Conservation (phyloP, 2,329 filamentous ascomycete species). For the Aspergillus luchuensis region DNA sequence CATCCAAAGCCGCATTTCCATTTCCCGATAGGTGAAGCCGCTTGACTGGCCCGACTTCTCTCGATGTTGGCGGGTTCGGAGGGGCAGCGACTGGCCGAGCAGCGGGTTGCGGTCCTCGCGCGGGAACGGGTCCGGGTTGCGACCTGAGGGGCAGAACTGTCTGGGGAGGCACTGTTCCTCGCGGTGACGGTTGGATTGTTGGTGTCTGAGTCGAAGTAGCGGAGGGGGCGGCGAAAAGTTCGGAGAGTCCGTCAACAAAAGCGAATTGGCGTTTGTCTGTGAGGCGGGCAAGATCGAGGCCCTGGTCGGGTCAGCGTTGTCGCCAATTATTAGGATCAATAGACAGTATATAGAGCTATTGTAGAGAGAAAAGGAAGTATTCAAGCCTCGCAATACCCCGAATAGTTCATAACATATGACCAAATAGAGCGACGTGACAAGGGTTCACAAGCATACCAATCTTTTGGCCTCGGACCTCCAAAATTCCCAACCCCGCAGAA, state of each 20-base stretch:
- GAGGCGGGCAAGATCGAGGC: slow-evolving; percentile 68
- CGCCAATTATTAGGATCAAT: background rate
- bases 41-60: slow-evolving; percentile 26
- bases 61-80: slow-evolving; percentile 17
- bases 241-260: slow-evolving; percentile 74
- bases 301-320: slow-evolving; percentile 46
- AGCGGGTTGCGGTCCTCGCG: slow-evolving; percentile 22
- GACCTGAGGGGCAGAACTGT: slow-evolving; percentile 33
- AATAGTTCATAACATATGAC: background rate
- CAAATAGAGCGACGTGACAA: background rate
- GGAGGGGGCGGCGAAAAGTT: slow-evolving; percentile 51
- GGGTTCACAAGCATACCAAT: slow-evolving; percentile 54
- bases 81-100: slow-evolving; percentile 11
- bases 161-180: slow-evolving; percentile 22
- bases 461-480: slow-evolving; percentile 73
- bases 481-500: slow-evolving; percentile 74
- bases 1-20: slow-evolving; percentile 34
- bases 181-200: slow-evolving; percentile 11
- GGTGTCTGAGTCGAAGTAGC: slow-evolving; percentile 17
- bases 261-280: slow-evolving; percentile 61
- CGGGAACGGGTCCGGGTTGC: slow-evolving; percentile 26
- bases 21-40: slow-evolving; percentile 34
- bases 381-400: background rate
- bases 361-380: no score
- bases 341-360: background rate